Evolutionary conservation across 2,329 filamentous ascomycete species (phyloP).

Genomic region (Aspergillus texensis): DNA sequence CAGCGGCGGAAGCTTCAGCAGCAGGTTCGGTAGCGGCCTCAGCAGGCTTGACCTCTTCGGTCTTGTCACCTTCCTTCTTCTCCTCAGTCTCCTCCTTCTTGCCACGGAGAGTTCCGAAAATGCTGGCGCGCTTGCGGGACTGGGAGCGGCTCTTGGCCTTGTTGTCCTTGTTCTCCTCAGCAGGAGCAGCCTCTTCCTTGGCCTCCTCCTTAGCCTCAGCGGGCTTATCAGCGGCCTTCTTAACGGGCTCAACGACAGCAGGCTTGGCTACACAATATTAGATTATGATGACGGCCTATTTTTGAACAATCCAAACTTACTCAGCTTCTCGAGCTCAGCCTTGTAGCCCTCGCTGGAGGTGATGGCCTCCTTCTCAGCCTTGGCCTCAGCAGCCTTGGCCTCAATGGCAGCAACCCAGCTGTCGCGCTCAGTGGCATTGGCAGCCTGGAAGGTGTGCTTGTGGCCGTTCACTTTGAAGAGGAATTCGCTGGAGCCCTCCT

Average conservation of each 20-base stretch:
- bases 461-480: slow-evolving; percentile 80
- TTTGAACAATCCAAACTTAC: slow-evolving; percentile 46
- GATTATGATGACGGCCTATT: neutral
- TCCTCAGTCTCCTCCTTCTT: slow-evolving; percentile 62
- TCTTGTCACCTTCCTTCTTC: slow-evolving; percentile 44
- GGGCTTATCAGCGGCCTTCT: slow-evolving; percentile 28
- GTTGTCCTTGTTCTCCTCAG: slow-evolving; percentile 52
- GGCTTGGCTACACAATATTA: slow-evolving; percentile 37
- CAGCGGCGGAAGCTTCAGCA: slow-evolving; percentile 19
- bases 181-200: slow-evolving; percentile 44
- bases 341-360: slow-evolving; percentile 86
- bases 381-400: slow-evolving; percentile 80
- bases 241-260: slow-evolving; percentile 27
- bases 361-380: slow-evolving; percentile 73
- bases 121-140: slow-evolving; percentile 60
- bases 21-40: slow-evolving; percentile 20
- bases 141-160: slow-evolving; percentile 62
- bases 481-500: slow-evolving; percentile 80
- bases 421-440: slow-evolving; percentile 74
- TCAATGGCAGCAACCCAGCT: slow-evolving; percentile 88
- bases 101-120: slow-evolving; percentile 51
- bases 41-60: slow-evolving; percentile 42
- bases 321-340: slow-evolving; percentile 72
- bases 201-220: slow-evolving; percentile 32
- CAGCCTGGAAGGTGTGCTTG: slow-evolving; percentile 93